Evolutionary conservation across 345 rosid species (phyloP).

Genomic region (Brassica juncea): DNA sequence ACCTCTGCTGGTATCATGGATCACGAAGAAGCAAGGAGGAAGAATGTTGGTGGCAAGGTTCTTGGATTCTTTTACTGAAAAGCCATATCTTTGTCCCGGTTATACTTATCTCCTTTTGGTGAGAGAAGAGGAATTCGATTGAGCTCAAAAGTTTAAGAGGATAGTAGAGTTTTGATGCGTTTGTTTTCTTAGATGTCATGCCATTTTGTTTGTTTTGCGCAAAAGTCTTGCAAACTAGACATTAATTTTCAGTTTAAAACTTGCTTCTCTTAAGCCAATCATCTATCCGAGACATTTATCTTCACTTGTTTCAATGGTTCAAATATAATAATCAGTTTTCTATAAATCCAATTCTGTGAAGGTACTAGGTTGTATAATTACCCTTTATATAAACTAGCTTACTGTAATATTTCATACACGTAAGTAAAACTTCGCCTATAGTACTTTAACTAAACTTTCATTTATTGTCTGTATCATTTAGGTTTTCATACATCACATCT

Average conservation of each 20-base stretch:
- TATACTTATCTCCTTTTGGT: conserved; percentile 29
- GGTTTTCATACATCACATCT: background rate
- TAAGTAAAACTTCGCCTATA: background rate
- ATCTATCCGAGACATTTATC: background rate
- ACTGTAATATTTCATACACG: background rate
- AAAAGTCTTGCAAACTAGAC: conserved; percentile 23
- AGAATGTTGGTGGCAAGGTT: conserved; percentile 84
- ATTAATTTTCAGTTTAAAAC: conserved; percentile 11
- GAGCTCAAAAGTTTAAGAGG: conserved; percentile 22
- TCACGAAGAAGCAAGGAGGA: conserved; percentile 86
- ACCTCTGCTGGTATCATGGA: conserved; percentile 89
- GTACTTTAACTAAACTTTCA: background rate
- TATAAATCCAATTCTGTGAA: background rate
- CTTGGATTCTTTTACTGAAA: conserved; percentile 78
- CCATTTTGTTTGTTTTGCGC: conserved; percentile 30
- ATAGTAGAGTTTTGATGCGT: conserved; percentile 30
- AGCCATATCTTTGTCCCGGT: background rate
- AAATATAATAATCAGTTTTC: background rate
- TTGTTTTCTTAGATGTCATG: conserved; percentile 21
- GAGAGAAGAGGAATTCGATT: conserved; percentile 28
- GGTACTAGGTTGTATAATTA: background rate
- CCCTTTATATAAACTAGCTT: background rate
- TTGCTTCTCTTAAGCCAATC: conserved; percentile 13
- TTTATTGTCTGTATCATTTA: background rate
- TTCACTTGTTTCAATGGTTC: background rate